These are phyloP conservation scores for Chrysopogon serrulatus DNA, from an alignment of 176 grass and related monocot species.

Conservation along the genomic window DNA sequence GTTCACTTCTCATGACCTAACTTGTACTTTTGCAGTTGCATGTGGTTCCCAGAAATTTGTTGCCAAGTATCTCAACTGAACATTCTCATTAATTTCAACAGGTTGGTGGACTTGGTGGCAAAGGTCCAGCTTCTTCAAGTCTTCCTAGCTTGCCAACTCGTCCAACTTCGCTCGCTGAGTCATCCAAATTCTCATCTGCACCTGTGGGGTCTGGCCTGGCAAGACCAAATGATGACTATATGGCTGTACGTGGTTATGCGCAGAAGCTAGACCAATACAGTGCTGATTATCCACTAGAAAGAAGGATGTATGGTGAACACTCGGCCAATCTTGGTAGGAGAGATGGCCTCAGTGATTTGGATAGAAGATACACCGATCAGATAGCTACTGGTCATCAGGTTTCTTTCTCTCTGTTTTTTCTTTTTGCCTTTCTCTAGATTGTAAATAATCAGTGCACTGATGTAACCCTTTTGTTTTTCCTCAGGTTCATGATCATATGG, in stretches of 20 bases:
- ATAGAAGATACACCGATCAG: slow-evolving; percentile 88
- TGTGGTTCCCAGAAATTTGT: neutral
- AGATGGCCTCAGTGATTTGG: slow-evolving; percentile 70
- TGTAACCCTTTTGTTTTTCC: slow-evolving; percentile 2
- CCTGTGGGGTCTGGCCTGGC: slow-evolving; percentile 47
- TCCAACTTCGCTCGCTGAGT: slow-evolving; percentile 38
- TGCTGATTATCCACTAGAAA: slow-evolving; percentile 77
- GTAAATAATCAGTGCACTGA: neutral
- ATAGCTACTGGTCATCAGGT: slow-evolving; percentile 49
- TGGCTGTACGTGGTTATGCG: slow-evolving; percentile 68
- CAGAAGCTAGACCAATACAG: slow-evolving; percentile 68
- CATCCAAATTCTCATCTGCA: slow-evolving; percentile 66
- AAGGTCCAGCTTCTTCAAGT: slow-evolving; percentile 63
- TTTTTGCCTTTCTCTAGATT: neutral
- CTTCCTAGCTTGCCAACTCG: slow-evolving; percentile 52
- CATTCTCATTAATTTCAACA: slow-evolving; percentile 28
- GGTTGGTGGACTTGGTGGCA: slow-evolving; percentile 78
- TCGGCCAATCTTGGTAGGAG: slow-evolving; percentile 68
- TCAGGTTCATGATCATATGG: slow-evolving; percentile 66
- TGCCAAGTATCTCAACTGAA: neutral
- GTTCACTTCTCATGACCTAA: neutral
- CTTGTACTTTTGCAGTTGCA: neutral
- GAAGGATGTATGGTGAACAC: slow-evolving; percentile 79
- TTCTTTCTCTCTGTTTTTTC: neutral
- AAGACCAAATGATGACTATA: slow-evolving; percentile 81